A percentile compares a stretch with the other conserved stretches of the same genome.
Conservation (phyloP, 768 basidiomycete species). For the Pholiota microspora region DNA sequence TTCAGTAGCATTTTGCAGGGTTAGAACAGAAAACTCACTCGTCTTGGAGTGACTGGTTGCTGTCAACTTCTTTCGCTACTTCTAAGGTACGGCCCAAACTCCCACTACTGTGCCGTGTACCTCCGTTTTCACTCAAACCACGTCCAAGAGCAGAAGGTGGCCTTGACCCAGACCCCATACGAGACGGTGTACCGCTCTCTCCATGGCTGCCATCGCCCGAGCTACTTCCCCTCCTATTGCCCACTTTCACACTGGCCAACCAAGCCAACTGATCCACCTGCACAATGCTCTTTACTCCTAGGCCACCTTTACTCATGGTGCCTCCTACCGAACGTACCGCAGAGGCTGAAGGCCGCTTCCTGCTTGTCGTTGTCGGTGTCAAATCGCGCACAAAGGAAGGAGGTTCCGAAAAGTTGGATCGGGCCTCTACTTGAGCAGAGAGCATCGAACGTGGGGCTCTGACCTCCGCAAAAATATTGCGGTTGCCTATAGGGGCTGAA, state of each 20-base stretch:
- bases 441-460: constrained; percentile 42
- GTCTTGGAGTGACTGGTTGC: constrained; percentile 59
- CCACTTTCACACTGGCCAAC: constrained; percentile 73
- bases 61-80: constrained; percentile 33
- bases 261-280: constrained; percentile 69
- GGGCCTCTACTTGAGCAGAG: constrained; percentile 2
- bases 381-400: not conserved
- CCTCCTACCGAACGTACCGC: constrained; percentile 27
- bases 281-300: constrained; percentile 46
- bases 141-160: constrained; percentile 18
- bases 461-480: constrained; percentile 69
- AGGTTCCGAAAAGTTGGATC: not conserved
- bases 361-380: not conserved
- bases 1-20: not conserved
- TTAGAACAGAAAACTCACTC: constrained; percentile 47
- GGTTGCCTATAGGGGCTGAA: constrained; percentile 66
- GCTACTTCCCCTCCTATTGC: constrained; percentile 51
- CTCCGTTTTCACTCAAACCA: constrained; percentile 17
- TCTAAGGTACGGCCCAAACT: constrained; percentile 37
- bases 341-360: not conserved
- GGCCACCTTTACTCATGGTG: constrained; percentile 49
- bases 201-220: constrained; percentile 35
- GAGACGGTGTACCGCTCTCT: constrained; percentile 43
- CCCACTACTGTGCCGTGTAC: constrained; percentile 42
- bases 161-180: constrained; percentile 46